These are phyloP conservation scores for Debaryomycetaceae sp. DNA, from an alignment of 1,139 yeast genomes.

Conservation along the genomic window DNA sequence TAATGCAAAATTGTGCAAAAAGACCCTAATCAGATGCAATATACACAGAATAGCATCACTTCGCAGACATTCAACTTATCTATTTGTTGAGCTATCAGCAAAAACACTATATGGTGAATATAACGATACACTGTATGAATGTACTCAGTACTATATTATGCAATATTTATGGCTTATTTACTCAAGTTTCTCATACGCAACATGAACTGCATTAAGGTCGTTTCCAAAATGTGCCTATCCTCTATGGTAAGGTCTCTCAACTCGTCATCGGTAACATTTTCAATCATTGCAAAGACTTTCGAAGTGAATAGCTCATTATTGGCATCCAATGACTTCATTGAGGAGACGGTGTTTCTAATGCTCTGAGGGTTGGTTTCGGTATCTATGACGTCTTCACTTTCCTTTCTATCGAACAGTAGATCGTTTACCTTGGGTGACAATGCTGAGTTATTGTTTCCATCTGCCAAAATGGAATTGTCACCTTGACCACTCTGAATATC, in stretches of 20 bases:
- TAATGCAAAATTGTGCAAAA: too few species aligned
- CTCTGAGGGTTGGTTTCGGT: not conserved
- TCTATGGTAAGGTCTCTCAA: slow-evolving; percentile 14
- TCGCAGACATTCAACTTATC: too few species aligned
- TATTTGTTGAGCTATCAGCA: too few species aligned
- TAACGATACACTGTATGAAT: too few species aligned
- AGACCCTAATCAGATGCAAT: too few species aligned
- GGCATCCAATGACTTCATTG: not conserved
- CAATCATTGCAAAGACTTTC: slow-evolving; percentile 1
- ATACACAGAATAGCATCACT: too few species aligned
- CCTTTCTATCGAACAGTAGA: not conserved
- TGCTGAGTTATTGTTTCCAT: too few species aligned
- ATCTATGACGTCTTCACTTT: not conserved
- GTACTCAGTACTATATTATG: too few species aligned
- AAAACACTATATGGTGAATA: too few species aligned
- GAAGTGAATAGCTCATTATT: not conserved
- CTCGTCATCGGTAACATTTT: slow-evolving; percentile 12
- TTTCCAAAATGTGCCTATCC: slow-evolving; percentile 27
- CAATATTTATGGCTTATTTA: not conserved
- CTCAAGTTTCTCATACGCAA: slow-evolving; percentile 21
- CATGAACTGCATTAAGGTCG: slow-evolving; percentile 30
- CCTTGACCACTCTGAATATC: too few species aligned
- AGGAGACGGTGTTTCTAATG: not conserved
- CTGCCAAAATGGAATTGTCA: too few species aligned
- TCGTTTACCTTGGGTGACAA: not conserved